Percentiles rank a stretch among this genome's conserved stretches.
Conservation (phyloP, 164 flowering plant genomes). For the Piper longum region DNA sequence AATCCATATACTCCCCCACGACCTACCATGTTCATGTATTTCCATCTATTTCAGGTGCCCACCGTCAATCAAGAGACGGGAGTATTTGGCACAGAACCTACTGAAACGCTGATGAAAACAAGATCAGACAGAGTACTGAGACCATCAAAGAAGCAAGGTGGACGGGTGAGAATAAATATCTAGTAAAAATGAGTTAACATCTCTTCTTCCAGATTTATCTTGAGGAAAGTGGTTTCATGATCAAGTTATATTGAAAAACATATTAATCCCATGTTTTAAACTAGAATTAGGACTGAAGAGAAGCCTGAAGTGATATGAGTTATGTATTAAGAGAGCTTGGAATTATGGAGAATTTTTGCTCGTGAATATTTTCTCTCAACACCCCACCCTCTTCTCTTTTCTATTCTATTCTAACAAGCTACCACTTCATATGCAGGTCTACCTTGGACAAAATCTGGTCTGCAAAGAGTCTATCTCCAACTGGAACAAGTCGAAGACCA, state of each 20-base stretch:
- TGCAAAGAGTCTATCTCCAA: constrained; percentile 30
- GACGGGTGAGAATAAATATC: constrained; percentile 32
- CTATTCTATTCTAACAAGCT: neutral
- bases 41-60: constrained; percentile 37
- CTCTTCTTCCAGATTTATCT: too few relatives aligned
- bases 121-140: constrained; percentile 63
- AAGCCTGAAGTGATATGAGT: too few relatives aligned
- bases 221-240: neutral
- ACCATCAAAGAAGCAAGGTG: constrained; percentile 42
- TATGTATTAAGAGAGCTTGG: too few relatives aligned
- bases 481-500: constrained; percentile 24
- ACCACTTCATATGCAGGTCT: constrained; percentile 37
- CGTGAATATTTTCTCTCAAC: neutral
- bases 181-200: neutral
- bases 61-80: constrained; percentile 71
- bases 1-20: neutral
- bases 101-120: constrained; percentile 43
- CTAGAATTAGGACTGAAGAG: too few relatives aligned
- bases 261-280: too few relatives aligned
- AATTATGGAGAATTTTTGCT: neutral
- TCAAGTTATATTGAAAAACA: too few relatives aligned
- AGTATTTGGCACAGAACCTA: constrained; percentile 46
- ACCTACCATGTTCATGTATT: neutral
- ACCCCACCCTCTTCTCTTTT: neutral
- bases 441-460: constrained; percentile 70